phyloP scores from a whole-genome alignment of 805 yeast genomes.

The Wickerhamomyces hampshirensis region DNA sequence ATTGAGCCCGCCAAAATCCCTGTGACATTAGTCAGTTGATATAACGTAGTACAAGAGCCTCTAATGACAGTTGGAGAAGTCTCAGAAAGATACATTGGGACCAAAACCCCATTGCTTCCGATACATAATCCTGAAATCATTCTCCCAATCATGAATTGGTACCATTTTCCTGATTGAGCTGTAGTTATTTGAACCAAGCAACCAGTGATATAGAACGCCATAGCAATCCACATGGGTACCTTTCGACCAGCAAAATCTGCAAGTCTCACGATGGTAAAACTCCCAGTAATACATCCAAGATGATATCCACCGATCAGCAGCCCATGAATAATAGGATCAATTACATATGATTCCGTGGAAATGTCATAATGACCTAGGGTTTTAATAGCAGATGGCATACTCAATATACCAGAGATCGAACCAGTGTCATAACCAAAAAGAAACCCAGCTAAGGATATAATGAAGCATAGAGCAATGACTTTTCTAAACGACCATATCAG shows the following conservation, averaged over 20 bases:
- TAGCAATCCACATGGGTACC: conserved; percentile 47
- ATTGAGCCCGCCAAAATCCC: conserved; percentile 69
- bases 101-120: conserved; percentile 68
- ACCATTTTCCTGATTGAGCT: conserved; percentile 42
- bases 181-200: conserved; percentile 54
- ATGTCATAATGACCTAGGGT: conserved; percentile 43
- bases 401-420: conserved; percentile 66
- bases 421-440: conserved; percentile 77
- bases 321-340: conserved; percentile 28
- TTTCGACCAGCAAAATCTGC: conserved; percentile 63
- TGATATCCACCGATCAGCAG: conserved; percentile 52
- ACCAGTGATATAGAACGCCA: conserved; percentile 56
- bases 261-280: conserved; percentile 50
- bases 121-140: conserved; percentile 68
- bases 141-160: conserved; percentile 61
- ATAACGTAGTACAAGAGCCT: conserved; percentile 62
- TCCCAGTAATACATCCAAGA: conserved; percentile 70
- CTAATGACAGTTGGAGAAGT: conserved; percentile 60
- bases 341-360: conserved; percentile 31
- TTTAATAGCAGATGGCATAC: conserved; percentile 47
- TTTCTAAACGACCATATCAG: conserved; percentile 7
- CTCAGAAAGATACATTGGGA: conserved; percentile 67
- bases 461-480: conserved; percentile 30
- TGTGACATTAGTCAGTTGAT: conserved; percentile 58
- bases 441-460: conserved; percentile 67